Percentiles rank a stretch among this genome's conserved stretches.
These are phyloP conservation scores for Kurtzmaniella natalensis DNA, from an alignment of 1,139 yeast genomes.

Conservation along the genomic window DNA sequence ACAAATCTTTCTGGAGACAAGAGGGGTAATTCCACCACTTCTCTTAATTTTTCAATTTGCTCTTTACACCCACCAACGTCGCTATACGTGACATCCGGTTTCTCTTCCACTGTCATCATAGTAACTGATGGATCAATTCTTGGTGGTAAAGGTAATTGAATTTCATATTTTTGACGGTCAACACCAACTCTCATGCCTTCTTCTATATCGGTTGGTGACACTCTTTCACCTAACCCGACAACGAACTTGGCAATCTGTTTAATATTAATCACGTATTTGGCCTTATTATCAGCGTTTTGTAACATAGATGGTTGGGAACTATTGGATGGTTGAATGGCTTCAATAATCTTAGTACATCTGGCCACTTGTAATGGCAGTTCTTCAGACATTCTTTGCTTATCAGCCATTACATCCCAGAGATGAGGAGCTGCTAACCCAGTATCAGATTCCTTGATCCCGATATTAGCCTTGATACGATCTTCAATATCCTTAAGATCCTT, in stretches of 20 bases:
- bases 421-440: conserved; percentile 96
- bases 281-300: conserved; percentile 71
- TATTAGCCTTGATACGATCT: conserved; percentile 83
- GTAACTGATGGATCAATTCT: conserved; percentile 96
- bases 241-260: conserved; percentile 98
- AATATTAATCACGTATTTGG: conserved; percentile 91
- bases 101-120: conserved; percentile 99
- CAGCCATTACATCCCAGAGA: conserved; percentile 97
- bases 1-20: conserved; percentile 95
- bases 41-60: conserved; percentile 93
- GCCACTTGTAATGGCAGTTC: conserved; percentile 98
- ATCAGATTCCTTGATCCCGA: conserved; percentile 91
- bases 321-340: conserved; percentile 42
- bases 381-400: conserved; percentile 85
- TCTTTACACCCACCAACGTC: conserved; percentile 99
- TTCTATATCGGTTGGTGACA: conserved; percentile 96
- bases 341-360: conserved; percentile 94
- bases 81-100: conserved; percentile 85
- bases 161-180: conserved; percentile 93
- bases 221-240: conserved; percentile 93
- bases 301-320: conserved; percentile 31
- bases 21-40: conserved; percentile 93
- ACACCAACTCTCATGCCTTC: conserved; percentile 99
- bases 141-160: conserved; percentile 95
- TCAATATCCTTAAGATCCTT: conserved; percentile 81